Percentiles rank a stretch among this genome's conserved stretches.
phyloP scores from a whole-genome alignment of 2,329 filamentous ascomycete genomes.

The Graphiopsis chlorocephala region DNA sequence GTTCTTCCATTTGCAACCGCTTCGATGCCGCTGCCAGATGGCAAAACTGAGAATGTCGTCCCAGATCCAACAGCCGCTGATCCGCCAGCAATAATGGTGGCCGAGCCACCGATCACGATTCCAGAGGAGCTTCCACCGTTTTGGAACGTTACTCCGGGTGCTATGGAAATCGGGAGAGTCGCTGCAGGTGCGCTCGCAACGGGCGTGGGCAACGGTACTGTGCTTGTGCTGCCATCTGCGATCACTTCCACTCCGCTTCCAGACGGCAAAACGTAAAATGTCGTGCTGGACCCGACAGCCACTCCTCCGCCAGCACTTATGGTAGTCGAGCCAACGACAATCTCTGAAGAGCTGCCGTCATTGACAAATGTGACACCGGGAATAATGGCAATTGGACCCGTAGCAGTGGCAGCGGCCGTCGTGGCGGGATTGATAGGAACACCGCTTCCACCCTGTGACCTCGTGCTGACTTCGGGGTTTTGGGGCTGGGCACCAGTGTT shows the following conservation, averaged over 20 bases:
- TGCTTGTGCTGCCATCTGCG: constrained; percentile 7
- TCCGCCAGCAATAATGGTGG: constrained; percentile 8
- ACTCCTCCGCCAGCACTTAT: background rate
- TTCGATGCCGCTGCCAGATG: background rate
- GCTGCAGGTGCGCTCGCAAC: background rate
- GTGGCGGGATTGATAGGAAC: background rate
- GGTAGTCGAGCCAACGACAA: background rate
- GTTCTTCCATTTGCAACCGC: constrained; percentile 7
- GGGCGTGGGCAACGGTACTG: background rate
- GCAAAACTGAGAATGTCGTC: constrained; percentile 13
- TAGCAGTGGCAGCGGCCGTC: background rate
- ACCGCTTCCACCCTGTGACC: background rate
- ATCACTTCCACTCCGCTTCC: background rate
- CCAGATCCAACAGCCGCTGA: background rate
- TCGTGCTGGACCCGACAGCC: constrained; percentile 5
- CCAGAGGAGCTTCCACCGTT: background rate
- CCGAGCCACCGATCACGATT: background rate
- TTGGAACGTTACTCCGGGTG: background rate
- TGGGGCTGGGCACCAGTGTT: background rate
- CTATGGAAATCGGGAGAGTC: background rate
- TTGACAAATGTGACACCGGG: background rate
- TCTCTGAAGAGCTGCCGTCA: background rate
- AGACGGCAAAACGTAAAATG: constrained; percentile 8
- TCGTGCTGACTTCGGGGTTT: background rate
- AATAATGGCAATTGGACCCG: background rate